A percentile compares a stretch with the other conserved stretches of the same genome.
phyloP scores from a whole-genome alignment of 768 basidiomycete species.

The Leccinum longicurvipes region DNA sequence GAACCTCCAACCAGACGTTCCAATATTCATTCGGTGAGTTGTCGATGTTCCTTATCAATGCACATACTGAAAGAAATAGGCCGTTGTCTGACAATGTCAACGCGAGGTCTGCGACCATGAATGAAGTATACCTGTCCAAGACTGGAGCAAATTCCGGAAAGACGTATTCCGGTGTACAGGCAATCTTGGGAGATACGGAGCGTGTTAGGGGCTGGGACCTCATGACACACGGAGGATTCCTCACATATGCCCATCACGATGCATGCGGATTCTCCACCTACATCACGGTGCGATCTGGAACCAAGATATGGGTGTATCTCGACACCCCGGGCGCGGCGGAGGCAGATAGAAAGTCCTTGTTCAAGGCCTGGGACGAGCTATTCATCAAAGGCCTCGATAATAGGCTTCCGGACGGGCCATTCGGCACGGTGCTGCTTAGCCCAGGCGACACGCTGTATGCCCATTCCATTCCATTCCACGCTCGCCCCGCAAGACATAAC shows the following conservation, averaged over 20 bases:
- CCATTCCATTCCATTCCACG: background rate
- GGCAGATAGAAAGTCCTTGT: background rate
- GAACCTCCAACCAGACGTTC: background rate
- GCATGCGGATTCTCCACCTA: background rate
- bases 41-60: no score
- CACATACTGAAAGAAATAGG: no score
- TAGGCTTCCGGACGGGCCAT: background rate
- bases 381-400: background rate
- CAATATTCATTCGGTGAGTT: background rate
- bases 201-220: background rate
- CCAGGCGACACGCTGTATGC: background rate
- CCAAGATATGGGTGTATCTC: background rate
- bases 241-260: conserved; percentile 4
- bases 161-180: background rate
- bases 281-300: background rate
- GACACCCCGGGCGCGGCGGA: background rate
- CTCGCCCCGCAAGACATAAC: background rate
- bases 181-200: background rate
- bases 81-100: no score
- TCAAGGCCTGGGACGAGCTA: background rate
- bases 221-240: background rate
- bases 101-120: no score
- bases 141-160: background rate
- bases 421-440: background rate
- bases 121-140: background rate